These are phyloP conservation scores for Sanguinoderma infundibulare DNA, from an alignment of 1,284 basidiomycete genomes.

Conservation along the genomic window DNA sequence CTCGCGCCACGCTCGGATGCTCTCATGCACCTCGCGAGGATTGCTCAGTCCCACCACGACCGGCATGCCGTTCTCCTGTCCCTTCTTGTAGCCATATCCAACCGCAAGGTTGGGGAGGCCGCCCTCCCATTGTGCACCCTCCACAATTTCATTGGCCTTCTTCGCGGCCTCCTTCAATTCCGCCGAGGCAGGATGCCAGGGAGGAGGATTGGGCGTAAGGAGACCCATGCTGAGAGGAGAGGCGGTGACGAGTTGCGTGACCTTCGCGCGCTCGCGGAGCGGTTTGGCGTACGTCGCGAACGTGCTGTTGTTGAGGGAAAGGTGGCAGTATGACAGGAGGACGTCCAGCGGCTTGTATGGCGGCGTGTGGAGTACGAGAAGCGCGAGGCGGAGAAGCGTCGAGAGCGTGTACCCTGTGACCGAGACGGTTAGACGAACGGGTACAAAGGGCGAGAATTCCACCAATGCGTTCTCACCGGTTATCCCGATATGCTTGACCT, in stretches of 20 bases:
- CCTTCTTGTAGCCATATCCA: conserved; percentile 68
- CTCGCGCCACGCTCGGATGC: conserved; percentile 68
- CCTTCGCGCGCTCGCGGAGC: conserved; percentile 65
- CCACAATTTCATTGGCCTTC: conserved; percentile 36
- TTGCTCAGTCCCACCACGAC: conserved; percentile 80
- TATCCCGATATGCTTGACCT: conserved; percentile 84
- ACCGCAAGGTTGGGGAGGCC: conserved; percentile 74
- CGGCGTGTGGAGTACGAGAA: conserved; percentile 70
- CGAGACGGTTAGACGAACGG: too few relatives aligned
- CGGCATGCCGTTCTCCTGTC: conserved; percentile 56
- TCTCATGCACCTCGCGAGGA: conserved; percentile 75
- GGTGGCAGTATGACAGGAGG: conserved; percentile 87
- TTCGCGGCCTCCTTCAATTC: conserved; percentile 50
- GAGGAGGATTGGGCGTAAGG: conserved; percentile 69
- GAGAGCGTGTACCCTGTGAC: conserved; percentile 82
- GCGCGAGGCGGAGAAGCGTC: conserved; percentile 81
- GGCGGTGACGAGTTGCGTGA: conserved; percentile 79
- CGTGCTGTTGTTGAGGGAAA: conserved; percentile 81
- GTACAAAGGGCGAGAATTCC: not conserved
- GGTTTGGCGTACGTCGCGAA: conserved; percentile 65
- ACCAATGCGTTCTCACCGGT: conserved; percentile 54
- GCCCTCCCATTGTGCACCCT: conserved; percentile 40
- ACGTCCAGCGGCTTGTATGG: conserved; percentile 77
- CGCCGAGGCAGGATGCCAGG: conserved; percentile 87
- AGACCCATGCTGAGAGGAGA: conserved; percentile 95